A percentile compares a stretch with the other conserved stretches of the same genome.
Evolutionary conservation across 768 basidiomycete genomes (phyloP).

Genomic region (Crepidotus variabilis): DNA sequence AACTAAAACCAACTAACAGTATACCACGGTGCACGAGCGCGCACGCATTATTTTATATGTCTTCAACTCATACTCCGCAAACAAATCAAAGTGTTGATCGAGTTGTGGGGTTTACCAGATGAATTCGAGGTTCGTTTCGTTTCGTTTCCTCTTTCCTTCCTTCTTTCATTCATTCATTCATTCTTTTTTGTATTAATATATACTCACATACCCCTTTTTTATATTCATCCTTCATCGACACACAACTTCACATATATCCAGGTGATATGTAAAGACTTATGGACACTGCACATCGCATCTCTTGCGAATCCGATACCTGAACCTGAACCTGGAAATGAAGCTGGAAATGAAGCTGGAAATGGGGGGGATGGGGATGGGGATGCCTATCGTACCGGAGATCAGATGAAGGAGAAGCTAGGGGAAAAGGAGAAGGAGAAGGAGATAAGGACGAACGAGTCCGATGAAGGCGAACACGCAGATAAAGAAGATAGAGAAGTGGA

Average conservation of each 20-base stretch:
- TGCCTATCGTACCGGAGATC: no score
- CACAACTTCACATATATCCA: constrained; percentile 26
- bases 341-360: background rate
- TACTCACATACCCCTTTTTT: no score
- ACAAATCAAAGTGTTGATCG: constrained; percentile 61
- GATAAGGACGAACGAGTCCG: background rate
- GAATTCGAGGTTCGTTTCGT: constrained; percentile 66
- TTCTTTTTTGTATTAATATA: no score
- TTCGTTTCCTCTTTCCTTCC: background rate
- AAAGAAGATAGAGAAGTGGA: constrained; percentile 14
- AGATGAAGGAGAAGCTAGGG: constrained; percentile 5
- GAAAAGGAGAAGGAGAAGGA: constrained; percentile 1
- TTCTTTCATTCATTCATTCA: background rate
- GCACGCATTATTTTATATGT: constrained; percentile 80
- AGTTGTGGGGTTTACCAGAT: constrained; percentile 66
- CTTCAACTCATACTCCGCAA: constrained; percentile 78
- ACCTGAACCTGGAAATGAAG: constrained; percentile 39
- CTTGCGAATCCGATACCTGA: constrained; percentile 61
- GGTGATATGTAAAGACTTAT: constrained; percentile 77
- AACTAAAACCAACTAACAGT: constrained; percentile 59
- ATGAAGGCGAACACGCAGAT: constrained; percentile 4
- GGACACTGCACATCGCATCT: constrained; percentile 69
- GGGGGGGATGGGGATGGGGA: constrained; percentile 11
- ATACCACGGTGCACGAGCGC: constrained; percentile 77
- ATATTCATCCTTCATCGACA: no score